phyloP scores from a whole-genome alignment of 352 stramenopile genomes.

The Phytophthora sojae region DNA sequence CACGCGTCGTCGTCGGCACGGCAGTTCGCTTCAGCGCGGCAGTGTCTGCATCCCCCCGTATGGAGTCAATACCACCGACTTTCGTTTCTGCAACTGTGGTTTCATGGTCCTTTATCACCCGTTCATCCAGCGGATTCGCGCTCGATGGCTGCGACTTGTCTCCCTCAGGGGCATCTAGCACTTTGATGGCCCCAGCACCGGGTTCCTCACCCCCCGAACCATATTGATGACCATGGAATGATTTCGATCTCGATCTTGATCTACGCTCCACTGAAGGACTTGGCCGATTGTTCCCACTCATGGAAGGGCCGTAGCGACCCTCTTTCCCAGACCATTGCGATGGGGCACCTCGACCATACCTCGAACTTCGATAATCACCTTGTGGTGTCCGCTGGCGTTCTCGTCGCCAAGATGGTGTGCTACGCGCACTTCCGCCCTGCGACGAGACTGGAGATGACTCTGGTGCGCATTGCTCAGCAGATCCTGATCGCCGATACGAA shows the following conservation, averaged over 20 bases:
- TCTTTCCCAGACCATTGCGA: neutral
- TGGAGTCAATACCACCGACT: neutral
- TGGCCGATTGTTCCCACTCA: slow-evolving; percentile 25
- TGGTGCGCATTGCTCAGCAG: slow-evolving; percentile 39
- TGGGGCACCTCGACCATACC: slow-evolving; percentile 12
- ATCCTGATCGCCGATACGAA: slow-evolving; percentile 38
- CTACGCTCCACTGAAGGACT: slow-evolving; percentile 13
- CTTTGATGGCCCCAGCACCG: neutral
- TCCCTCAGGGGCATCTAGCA: too few relatives aligned
- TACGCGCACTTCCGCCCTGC: slow-evolving; percentile 26
- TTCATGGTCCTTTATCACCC: neutral
- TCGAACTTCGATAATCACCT: slow-evolving; percentile 15
- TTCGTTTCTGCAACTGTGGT: neutral
- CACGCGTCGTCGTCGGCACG: neutral
- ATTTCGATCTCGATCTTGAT: slow-evolving; percentile 22
- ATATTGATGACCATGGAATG: neutral
- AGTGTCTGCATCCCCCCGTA: neutral
- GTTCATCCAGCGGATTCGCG: neutral
- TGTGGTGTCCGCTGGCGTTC: slow-evolving; percentile 15
- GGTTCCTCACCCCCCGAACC: neutral
- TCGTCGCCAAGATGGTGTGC: slow-evolving; percentile 25
- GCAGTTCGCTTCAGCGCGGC: neutral
- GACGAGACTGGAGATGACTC: slow-evolving; percentile 28
- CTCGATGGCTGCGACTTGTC: neutral
- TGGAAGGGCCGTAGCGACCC: slow-evolving; percentile 9